A percentile compares a stretch with the other conserved stretches of the same genome.
Conservation (phyloP, 106 monocot genomes). For the Dendrobium officinale region DNA sequence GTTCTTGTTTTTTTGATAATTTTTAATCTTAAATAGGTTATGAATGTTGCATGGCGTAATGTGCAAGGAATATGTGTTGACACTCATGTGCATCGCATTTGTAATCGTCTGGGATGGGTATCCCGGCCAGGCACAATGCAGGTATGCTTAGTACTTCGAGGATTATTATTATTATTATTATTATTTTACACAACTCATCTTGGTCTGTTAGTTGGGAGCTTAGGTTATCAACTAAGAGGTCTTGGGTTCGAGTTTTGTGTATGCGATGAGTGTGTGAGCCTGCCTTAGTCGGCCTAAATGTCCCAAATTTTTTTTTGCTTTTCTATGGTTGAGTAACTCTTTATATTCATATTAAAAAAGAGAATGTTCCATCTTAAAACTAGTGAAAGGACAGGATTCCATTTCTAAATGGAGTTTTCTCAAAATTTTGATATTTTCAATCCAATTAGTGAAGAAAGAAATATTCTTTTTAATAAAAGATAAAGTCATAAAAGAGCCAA, state of each 20-base stretch:
- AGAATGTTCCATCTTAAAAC: background rate
- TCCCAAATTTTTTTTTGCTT: no score
- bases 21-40: constrained; percentile 38
- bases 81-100: constrained; percentile 97
- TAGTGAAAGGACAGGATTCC: background rate
- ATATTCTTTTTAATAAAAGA: background rate
- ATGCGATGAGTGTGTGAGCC: no score
- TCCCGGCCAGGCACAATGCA: constrained; percentile 50
- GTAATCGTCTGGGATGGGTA: constrained; percentile 96
- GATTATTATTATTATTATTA: background rate
- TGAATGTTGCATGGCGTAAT: constrained; percentile 88
- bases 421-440: background rate
- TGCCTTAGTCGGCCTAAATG: no score
- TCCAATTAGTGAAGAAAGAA: background rate
- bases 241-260: no score
- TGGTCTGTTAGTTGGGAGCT: no score
- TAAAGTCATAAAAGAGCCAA: background rate
- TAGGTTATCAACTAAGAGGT: no score
- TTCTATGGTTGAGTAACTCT: no score
- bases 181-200: background rate
- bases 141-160: constrained; percentile 22
- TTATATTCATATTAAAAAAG: background rate
- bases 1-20: background rate
- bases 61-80: constrained; percentile 99
- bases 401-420: background rate